phyloP scores from a whole-genome alignment of 164 flowering plant species.

The Nymphaea thermarum region DNA sequence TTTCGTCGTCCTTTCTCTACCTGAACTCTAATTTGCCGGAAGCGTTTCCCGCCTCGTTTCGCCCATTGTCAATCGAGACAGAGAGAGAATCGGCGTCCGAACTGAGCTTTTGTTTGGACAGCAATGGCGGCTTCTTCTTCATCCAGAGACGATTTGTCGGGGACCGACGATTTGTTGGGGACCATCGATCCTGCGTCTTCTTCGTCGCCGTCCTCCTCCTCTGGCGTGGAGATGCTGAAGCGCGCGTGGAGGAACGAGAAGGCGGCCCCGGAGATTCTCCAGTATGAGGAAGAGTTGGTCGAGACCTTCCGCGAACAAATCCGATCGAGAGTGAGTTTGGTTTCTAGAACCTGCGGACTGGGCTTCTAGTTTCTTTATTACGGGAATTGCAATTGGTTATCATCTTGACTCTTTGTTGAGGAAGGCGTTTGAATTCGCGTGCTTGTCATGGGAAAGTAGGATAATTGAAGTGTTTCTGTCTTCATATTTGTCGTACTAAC shows the following conservation, averaged over 20 bases:
- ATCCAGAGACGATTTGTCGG: conserved; percentile 8
- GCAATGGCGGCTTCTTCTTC: conserved; percentile 2
- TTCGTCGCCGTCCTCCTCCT: conserved; percentile 32
- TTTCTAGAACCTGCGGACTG: not conserved
- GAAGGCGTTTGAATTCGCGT: no score
- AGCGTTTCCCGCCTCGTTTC: no score
- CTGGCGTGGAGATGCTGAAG: conserved; percentile 72
- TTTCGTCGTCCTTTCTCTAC: no score
- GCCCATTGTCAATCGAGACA: no score
- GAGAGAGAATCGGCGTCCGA: not conserved
- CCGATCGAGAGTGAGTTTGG: conserved; percentile 41
- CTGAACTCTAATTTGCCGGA: no score
- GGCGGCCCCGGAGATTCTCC: conserved; percentile 80
- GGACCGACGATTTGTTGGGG: conserved; percentile 19
- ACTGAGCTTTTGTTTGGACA: not conserved
- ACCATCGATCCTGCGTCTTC: conserved; percentile 41
- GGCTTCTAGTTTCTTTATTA: not conserved
- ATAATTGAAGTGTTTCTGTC: no score
- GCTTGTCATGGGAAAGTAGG: no score
- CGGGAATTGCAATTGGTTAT: not conserved
- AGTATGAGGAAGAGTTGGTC: conserved; percentile 37
- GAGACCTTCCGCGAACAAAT: conserved; percentile 54
- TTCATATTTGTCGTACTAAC: no score
- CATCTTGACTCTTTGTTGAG: no score
- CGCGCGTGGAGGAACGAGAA: conserved; percentile 85